Conservation (phyloP, 257 asterid genomes). For the Ilex asprella region DNA sequence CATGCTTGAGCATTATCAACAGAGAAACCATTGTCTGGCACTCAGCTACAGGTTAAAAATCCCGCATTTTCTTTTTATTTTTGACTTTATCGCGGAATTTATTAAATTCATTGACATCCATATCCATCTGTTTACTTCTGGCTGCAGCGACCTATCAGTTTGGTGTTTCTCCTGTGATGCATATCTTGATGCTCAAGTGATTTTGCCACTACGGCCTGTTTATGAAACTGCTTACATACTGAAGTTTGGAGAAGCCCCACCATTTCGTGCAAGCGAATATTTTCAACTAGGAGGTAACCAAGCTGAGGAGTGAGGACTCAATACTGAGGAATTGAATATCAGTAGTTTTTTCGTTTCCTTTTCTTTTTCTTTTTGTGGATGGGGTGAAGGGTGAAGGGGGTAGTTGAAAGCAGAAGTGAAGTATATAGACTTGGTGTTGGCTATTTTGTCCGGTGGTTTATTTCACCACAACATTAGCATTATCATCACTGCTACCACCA, state of each 20-base stretch:
- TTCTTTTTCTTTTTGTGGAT: too few relatives aligned
- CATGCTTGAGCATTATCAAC: constrained; percentile 76
- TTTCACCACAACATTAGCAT: too few relatives aligned
- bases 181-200: constrained; percentile 73
- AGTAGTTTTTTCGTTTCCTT: background rate
- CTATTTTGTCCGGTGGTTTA: too few relatives aligned
- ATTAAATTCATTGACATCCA: too few relatives aligned
- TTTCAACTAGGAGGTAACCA: constrained; percentile 18
- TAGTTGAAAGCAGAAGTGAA: too few relatives aligned
- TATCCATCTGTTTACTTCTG: background rate
- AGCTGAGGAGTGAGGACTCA: constrained; percentile 14
- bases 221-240: constrained; percentile 72
- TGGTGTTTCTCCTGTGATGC: constrained; percentile 94
- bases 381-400: too few relatives aligned
- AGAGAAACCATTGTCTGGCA: constrained; percentile 46
- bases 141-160: constrained; percentile 73
- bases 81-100: too few relatives aligned
- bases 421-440: too few relatives aligned
- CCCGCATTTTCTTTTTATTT: background rate
- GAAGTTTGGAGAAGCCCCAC: constrained; percentile 77
- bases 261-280: constrained; percentile 27
- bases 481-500: too few relatives aligned
- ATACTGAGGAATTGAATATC: constrained; percentile 4
- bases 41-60: constrained; percentile 62
- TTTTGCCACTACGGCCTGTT: constrained; percentile 45